Percentiles rank a stretch among this genome's conserved stretches.
phyloP scores from a whole-genome alignment of 2,329 filamentous ascomycete species.

The Phaeosphaeriaceae sp. region DNA sequence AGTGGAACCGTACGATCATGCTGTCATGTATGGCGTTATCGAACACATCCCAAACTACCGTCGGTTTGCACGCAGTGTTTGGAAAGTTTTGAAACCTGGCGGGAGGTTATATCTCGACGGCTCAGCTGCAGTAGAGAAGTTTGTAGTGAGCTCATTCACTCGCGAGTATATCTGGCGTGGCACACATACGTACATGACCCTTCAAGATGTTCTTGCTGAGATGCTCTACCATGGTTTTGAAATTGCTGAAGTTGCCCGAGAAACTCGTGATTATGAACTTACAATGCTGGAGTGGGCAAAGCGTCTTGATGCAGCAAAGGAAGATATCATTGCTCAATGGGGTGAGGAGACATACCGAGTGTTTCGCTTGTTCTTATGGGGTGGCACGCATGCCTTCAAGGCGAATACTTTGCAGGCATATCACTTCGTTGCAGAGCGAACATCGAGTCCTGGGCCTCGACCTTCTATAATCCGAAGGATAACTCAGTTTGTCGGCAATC shows the following conservation, averaged over 20 bases:
- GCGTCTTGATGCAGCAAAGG: constrained; percentile 10
- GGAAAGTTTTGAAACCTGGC: constrained; percentile 10
- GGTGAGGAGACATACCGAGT: constrained; percentile 12
- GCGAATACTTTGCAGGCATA: constrained; percentile 12
- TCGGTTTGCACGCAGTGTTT: constrained; percentile 6
- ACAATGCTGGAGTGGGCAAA: constrained; percentile 15
- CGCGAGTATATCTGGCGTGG: constrained; percentile 10
- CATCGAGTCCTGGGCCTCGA: constrained; percentile 6
- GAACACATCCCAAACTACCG: constrained; percentile 13
- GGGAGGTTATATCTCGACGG: constrained; percentile 9
- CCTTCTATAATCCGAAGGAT: constrained; percentile 7
- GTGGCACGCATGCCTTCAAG: constrained; percentile 11
- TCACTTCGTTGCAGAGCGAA: constrained; percentile 10
- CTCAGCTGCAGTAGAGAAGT: constrained; percentile 13
- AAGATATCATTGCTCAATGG: constrained; percentile 8
- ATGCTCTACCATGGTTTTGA: constrained; percentile 13
- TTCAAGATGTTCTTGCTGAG: constrained; percentile 12
- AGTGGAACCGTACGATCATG: constrained; percentile 9
- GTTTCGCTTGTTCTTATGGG: constrained; percentile 12
- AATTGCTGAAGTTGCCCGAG: constrained; percentile 6
- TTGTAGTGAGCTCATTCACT: constrained; percentile 11
- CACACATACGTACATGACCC: constrained; percentile 11
- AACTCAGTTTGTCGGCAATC: constrained; percentile 7
- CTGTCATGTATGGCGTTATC: constrained; percentile 12
- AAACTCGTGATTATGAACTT: constrained; percentile 13